Conservation (phyloP, 2,329 filamentous ascomycete genomes). For the Aureobasidium sp. region DNA sequence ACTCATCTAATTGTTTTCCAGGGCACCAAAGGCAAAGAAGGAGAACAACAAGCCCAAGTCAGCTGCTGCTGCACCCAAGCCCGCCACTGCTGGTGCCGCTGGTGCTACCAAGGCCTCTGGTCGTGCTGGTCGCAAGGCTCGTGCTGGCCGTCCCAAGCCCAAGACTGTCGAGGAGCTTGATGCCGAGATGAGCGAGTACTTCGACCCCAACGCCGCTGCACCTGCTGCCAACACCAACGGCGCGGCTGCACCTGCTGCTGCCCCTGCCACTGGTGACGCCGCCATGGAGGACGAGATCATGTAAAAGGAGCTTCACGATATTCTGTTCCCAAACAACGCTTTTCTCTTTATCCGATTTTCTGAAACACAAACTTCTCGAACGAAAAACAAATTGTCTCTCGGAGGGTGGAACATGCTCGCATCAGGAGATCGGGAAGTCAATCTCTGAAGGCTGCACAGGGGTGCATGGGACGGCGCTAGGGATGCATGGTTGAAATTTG, state of each 20-base stretch:
- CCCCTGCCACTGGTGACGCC: conserved; percentile 41
- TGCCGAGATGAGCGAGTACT: conserved; percentile 97
- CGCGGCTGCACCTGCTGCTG: conserved; percentile 33
- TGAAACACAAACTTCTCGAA: neutral
- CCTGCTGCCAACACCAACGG: conserved; percentile 37
- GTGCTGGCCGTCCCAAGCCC: conserved; percentile 57
- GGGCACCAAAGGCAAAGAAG: conserved; percentile 29
- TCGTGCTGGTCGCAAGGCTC: conserved; percentile 48
- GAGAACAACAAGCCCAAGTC: conserved; percentile 18
- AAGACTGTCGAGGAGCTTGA: conserved; percentile 96
- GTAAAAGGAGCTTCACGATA: conserved; percentile 24
- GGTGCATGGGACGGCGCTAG: neutral
- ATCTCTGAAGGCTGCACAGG: neutral
- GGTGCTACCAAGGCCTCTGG: conserved; percentile 43
- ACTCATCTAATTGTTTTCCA: conserved; percentile 16
- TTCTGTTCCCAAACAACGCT: neutral
- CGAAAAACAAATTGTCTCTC: neutral
- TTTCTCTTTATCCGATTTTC: neutral
- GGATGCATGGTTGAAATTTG: neutral
- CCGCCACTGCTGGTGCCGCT: conserved; percentile 63
- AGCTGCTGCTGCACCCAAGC: conserved; percentile 35
- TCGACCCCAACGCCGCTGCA: conserved; percentile 41
- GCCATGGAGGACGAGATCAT: conserved; percentile 49
- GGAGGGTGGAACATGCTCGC: neutral
- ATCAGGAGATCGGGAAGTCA: neutral